phyloP scores from a whole-genome alignment of 2,329 filamentous ascomycete species.

The Talaromyces atroroseus region DNA sequence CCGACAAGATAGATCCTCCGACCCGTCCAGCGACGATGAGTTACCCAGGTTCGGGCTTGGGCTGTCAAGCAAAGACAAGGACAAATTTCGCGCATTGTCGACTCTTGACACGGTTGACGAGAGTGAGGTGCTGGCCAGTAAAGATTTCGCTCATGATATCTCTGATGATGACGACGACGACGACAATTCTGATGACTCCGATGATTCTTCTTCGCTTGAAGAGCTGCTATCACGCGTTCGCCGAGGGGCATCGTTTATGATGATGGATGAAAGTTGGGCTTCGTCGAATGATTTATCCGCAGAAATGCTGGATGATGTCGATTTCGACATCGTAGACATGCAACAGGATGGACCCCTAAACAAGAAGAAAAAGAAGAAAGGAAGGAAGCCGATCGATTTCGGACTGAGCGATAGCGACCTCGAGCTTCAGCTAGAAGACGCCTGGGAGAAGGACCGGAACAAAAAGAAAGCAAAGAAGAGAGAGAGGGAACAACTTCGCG shows the following conservation, averaged over 20 bases:
- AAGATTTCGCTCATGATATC: conserved; percentile 18
- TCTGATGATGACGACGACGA: conserved; percentile 14
- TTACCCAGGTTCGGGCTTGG: conserved; percentile 17
- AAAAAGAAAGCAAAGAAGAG: conserved; percentile 67
- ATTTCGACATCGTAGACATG: conserved; percentile 82
- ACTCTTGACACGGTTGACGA: background rate
- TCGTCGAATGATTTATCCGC: conserved; percentile 38
- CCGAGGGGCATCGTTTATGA: conserved; percentile 2
- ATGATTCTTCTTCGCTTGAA: conserved; percentile 44
- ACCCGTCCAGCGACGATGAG: conserved; percentile 19
- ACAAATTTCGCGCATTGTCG: conserved; percentile 1
- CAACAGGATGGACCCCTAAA: conserved; percentile 59
- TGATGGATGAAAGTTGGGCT: conserved; percentile 1
- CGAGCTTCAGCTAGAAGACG: conserved; percentile 52
- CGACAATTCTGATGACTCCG: conserved; percentile 8
- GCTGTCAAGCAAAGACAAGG: conserved; percentile 17
- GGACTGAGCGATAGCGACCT: conserved; percentile 63
- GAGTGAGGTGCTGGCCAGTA: background rate
- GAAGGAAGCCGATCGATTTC: conserved; percentile 50
- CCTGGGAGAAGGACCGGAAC: conserved; percentile 62
- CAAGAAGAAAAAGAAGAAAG: conserved; percentile 59
- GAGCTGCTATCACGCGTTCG: conserved; percentile 11
- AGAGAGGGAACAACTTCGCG: conserved; percentile 63
- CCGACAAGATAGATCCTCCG: conserved; percentile 2
- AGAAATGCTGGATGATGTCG: conserved; percentile 58